phyloP scores from a whole-genome alignment of 2,329 filamentous ascomycete species.

The Chaetomiaceae sp. region DNA sequence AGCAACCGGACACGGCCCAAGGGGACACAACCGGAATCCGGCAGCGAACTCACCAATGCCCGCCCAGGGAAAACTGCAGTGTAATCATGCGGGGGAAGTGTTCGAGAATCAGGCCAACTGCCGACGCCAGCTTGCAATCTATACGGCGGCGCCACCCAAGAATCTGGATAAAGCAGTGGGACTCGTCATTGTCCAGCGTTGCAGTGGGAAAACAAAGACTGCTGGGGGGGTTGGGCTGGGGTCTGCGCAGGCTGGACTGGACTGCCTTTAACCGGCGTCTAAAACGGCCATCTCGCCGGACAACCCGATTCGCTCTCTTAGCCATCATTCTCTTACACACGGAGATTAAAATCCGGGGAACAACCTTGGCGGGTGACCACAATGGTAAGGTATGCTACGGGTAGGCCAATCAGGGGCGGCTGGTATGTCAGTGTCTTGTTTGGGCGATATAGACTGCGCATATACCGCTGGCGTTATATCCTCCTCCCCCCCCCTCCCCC shows the following conservation, averaged over 20 bases:
- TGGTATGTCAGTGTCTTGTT: background rate
- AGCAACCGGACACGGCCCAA: background rate
- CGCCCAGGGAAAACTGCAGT: background rate
- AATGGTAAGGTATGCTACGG: background rate
- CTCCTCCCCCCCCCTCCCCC: too few species aligned
- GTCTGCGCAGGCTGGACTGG: too few species aligned
- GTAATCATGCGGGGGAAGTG: background rate
- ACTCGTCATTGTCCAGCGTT: background rate
- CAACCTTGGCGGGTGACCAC: conserved; percentile 13
- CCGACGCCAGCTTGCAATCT: conserved; percentile 5
- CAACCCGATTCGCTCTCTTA: conserved; percentile 19
- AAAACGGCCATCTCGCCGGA: conserved; percentile 13
- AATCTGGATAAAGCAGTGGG: conserved; percentile 2
- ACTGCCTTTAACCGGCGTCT: conserved; percentile 20
- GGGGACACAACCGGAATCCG: background rate
- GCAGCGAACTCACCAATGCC: background rate
- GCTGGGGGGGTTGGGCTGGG: too few species aligned
- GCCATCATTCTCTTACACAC: conserved; percentile 10
- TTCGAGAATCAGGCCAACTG: conserved; percentile 1
- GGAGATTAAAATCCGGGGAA: conserved; percentile 26
- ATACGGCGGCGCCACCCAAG: background rate
- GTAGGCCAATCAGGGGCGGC: background rate
- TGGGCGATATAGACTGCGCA: conserved; percentile 5
- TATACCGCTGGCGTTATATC: background rate
- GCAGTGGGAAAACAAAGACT: too few species aligned